Evolutionary conservation across 768 basidiomycete species (phyloP).

Genomic region (Tremella yokohamensis): DNA sequence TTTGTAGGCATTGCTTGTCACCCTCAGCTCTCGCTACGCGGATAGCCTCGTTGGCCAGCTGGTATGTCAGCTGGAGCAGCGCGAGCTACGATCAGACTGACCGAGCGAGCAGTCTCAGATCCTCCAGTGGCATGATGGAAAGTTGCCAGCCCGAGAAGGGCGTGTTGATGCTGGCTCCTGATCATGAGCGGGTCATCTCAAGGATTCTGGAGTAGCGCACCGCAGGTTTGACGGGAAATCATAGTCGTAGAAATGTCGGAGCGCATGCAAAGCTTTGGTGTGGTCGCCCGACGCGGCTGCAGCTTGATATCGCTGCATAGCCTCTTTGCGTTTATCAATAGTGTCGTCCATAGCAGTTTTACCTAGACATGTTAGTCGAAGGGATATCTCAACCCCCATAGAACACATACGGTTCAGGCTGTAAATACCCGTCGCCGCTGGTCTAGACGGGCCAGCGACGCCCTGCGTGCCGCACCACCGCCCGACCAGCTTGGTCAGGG

Average conservation of each 20-base stretch:
- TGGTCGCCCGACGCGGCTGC: constrained; percentile 42
- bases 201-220: constrained; percentile 18
- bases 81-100: constrained; percentile 13
- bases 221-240: constrained; percentile 39
- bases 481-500: constrained; percentile 31
- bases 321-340: constrained; percentile 34
- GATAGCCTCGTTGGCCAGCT: constrained; percentile 49
- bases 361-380: background rate
- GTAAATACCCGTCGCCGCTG: constrained; percentile 5
- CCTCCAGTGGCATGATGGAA: constrained; percentile 47
- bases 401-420: constrained; percentile 19
- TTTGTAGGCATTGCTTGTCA: constrained; percentile 45
- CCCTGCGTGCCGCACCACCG: constrained; percentile 21
- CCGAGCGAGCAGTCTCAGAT: constrained; percentile 35
- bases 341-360: constrained; percentile 39
- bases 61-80: background rate
- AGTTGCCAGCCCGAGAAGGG: constrained; percentile 47
- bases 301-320: constrained; percentile 38
- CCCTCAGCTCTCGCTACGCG: constrained; percentile 47
- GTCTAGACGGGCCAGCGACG: constrained; percentile 7
- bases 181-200: background rate
- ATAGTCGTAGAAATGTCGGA: constrained; percentile 49
- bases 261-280: constrained; percentile 37
- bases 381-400: background rate
- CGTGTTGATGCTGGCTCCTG: constrained; percentile 50